Percentiles rank a stretch among this genome's conserved stretches.
Evolutionary conservation across 1,284 basidiomycete species (phyloP).

Genomic region (Peniophora sp.): DNA sequence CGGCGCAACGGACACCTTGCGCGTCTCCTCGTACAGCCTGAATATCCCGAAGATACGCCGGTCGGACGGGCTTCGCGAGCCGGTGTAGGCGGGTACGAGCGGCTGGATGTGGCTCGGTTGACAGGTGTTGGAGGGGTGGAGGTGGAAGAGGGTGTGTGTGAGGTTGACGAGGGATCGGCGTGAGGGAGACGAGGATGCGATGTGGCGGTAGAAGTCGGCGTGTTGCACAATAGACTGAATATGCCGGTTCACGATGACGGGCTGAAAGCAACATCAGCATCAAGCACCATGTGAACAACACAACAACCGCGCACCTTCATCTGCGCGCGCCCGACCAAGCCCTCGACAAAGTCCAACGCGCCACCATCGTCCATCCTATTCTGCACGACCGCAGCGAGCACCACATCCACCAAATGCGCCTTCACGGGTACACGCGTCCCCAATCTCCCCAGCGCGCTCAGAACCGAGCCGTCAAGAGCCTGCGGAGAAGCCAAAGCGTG

Average conservation of each 20-base stretch:
- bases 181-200: slow-evolving; percentile 11
- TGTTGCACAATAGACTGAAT: slow-evolving; percentile 59
- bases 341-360: slow-evolving; percentile 42
- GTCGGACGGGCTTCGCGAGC: slow-evolving; percentile 60
- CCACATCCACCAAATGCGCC: slow-evolving; percentile 63
- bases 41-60: slow-evolving; percentile 66
- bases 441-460: slow-evolving; percentile 5
- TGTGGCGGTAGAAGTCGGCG: slow-evolving; percentile 39
- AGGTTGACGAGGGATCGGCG: slow-evolving; percentile 45
- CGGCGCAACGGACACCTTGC: slow-evolving; percentile 56
- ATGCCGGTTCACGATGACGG: slow-evolving; percentile 53
- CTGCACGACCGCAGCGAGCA: slow-evolving; percentile 61
- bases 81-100: slow-evolving; percentile 66
- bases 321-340: slow-evolving; percentile 32
- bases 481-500: slow-evolving; percentile 27
- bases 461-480: slow-evolving; percentile 6
- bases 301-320: slow-evolving; percentile 46
- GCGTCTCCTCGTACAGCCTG: slow-evolving; percentile 68
- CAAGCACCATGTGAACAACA: not conserved
- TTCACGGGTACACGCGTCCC: slow-evolving; percentile 28
- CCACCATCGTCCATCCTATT: slow-evolving; percentile 38
- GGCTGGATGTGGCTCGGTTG: slow-evolving; percentile 78
- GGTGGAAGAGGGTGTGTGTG: slow-evolving; percentile 59
- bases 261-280: slow-evolving; percentile 26
- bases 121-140: slow-evolving; percentile 74